phyloP scores from a whole-genome alignment of 495 filamentous ascomycete species.

The Penicillium antarcticum region DNA sequence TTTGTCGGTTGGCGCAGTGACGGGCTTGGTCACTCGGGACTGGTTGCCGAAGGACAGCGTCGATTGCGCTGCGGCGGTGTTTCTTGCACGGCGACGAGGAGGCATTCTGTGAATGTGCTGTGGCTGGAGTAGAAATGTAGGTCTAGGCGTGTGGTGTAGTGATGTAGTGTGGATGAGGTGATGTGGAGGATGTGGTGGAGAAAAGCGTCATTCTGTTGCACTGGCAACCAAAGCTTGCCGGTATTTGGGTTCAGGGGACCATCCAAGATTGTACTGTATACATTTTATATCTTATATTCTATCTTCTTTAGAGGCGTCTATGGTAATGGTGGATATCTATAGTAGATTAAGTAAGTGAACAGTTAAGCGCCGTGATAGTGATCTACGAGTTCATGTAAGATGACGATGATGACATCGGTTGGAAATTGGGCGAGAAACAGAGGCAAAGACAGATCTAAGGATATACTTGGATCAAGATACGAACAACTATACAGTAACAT shows the following conservation, averaged over 20 bases:
- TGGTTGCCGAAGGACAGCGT: slow-evolving; percentile 72
- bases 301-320: no score
- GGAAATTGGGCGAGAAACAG: background rate
- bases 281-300: background rate
- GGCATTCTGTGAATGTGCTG: slow-evolving; percentile 52
- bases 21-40: slow-evolving; percentile 70
- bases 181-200: background rate
- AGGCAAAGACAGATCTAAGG: background rate
- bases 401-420: slow-evolving; percentile 11
- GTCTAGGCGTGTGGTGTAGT: background rate
- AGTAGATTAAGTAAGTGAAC: no score
- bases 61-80: slow-evolving; percentile 53
- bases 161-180: background rate
- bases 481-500: background rate
- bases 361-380: background rate
- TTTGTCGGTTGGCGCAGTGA: slow-evolving; percentile 48
- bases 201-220: slow-evolving; percentile 16
- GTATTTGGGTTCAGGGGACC: slow-evolving; percentile 3
- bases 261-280: background rate
- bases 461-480: background rate
- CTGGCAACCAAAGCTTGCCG: slow-evolving; percentile 19
- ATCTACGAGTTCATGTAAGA: slow-evolving; percentile 2
- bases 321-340: no score
- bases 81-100: slow-evolving; percentile 58
- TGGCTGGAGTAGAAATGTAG: background rate